phyloP scores from a whole-genome alignment of 306 rosid genomes.

The Cotoneaster glaucophyllus region DNA sequence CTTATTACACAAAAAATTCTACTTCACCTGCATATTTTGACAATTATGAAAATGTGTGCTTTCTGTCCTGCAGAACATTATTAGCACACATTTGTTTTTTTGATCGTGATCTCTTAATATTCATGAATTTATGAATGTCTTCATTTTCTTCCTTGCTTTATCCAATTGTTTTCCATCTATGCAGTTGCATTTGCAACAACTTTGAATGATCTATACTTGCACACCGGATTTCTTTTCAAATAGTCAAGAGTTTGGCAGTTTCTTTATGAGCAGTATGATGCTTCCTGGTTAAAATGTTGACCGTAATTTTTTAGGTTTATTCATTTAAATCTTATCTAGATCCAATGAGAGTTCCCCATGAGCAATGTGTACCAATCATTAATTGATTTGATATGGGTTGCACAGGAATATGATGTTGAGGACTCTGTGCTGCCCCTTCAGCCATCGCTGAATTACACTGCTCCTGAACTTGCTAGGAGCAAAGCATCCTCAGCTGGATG shows the following conservation, averaged over 20 bases:
- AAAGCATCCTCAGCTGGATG: constrained; percentile 48
- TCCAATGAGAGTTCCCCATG: background rate
- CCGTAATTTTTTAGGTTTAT: background rate
- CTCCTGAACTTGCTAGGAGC: constrained; percentile 89
- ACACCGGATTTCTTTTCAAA: background rate
- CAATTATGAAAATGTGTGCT: background rate
- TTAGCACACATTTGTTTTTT: background rate
- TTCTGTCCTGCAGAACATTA: background rate
- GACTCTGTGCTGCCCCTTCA: constrained; percentile 89
- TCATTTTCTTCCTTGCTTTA: background rate
- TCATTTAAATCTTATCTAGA: background rate
- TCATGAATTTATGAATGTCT: background rate
- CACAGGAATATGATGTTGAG: constrained; percentile 93
- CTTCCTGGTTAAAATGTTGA: constrained; percentile 9
- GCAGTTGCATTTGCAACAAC: background rate
- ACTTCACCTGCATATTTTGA: background rate
- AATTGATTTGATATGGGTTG: constrained; percentile 6
- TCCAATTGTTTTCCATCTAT: background rate
- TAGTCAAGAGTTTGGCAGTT: background rate
- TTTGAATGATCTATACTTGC: background rate
- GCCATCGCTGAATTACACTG: constrained; percentile 85
- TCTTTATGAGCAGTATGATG: background rate
- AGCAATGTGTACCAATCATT: background rate
- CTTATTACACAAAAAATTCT: background rate
- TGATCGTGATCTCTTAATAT: background rate